A percentile compares a stretch with the other conserved stretches of the same genome.
Evolutionary conservation across 1,284 basidiomycete species (phyloP).

Genomic region (Exobasidium cylindrosporum): DNA sequence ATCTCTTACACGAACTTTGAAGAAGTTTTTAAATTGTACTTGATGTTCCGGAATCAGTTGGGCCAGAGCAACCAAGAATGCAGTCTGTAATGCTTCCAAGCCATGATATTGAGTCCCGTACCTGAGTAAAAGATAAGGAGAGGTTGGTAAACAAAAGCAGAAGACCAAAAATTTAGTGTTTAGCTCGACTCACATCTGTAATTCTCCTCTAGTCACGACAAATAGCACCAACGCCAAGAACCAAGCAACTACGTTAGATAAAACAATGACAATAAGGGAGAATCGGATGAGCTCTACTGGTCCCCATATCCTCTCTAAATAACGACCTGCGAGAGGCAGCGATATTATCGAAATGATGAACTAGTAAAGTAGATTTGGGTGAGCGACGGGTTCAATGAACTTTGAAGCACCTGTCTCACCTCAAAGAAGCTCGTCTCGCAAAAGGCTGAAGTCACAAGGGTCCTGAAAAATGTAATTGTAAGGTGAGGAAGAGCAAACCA

Average conservation of each 20-base stretch:
- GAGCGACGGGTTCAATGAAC: no score
- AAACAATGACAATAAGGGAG: slow-evolving; percentile 64
- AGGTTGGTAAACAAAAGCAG: slow-evolving; percentile 2
- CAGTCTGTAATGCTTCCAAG: slow-evolving; percentile 84
- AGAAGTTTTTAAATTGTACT: slow-evolving; percentile 66
- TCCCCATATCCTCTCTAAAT: slow-evolving; percentile 92
- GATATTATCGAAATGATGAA: slow-evolving; percentile 73
- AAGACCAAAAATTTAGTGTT: slow-evolving; percentile 2
- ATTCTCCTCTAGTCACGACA: slow-evolving; percentile 39
- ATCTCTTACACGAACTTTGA: slow-evolving; percentile 57
- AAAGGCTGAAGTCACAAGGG: slow-evolving; percentile 77
- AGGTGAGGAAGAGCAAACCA: background rate
- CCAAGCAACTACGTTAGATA: slow-evolving; percentile 47
- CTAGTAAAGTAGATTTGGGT: background rate
- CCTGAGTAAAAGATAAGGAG: background rate
- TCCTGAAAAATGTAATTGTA: slow-evolving; percentile 60
- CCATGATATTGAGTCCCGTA: slow-evolving; percentile 87
- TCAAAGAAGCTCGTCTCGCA: slow-evolving; percentile 81
- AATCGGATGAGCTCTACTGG: slow-evolving; percentile 81
- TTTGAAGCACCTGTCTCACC: no score
- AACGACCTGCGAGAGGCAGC: slow-evolving; percentile 77
- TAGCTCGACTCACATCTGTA: slow-evolving; percentile 61
- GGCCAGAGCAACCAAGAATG: slow-evolving; percentile 89
- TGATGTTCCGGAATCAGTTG: slow-evolving; percentile 97
- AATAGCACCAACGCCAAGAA: slow-evolving; percentile 39